Conservation (phyloP, 306 rosid genomes). For the Pterocarpus macrocarpus region DNA sequence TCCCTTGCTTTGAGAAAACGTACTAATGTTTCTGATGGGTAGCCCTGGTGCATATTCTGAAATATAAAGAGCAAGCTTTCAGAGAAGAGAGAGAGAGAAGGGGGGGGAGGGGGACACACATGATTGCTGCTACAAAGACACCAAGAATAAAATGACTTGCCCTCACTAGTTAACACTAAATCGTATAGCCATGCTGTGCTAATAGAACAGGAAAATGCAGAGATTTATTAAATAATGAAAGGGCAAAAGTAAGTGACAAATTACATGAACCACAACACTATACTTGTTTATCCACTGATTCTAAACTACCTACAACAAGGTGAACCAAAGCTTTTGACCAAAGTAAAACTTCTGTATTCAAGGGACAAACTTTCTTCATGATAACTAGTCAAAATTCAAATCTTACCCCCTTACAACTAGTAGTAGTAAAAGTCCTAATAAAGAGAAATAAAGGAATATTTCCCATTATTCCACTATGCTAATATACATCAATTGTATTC, state of each 20-base stretch:
- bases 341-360: too few species aligned
- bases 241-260: not conserved
- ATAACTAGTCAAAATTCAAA: too few species aligned
- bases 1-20: conserved; percentile 98
- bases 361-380: not conserved
- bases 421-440: too few species aligned
- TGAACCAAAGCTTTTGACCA: not conserved
- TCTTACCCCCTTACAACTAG: not conserved
- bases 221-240: too few species aligned
- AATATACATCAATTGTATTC: not conserved
- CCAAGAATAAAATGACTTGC: not conserved
- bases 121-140: conserved; percentile 13
- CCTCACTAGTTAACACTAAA: not conserved
- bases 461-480: not conserved
- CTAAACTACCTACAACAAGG: not conserved
- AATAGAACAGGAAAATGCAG: not conserved
- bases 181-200: conserved; percentile 12
- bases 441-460: too few species aligned
- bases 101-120: not conserved
- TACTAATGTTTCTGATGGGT: conserved; percentile 65
- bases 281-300: not conserved
- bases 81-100: not conserved
- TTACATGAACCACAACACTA: not conserved
- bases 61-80: conserved; percentile 40
- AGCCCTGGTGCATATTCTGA: conserved; percentile 91